Conservation (phyloP, 495 filamentous ascomycete species). For the Paragyromitra xinjiangensis region DNA sequence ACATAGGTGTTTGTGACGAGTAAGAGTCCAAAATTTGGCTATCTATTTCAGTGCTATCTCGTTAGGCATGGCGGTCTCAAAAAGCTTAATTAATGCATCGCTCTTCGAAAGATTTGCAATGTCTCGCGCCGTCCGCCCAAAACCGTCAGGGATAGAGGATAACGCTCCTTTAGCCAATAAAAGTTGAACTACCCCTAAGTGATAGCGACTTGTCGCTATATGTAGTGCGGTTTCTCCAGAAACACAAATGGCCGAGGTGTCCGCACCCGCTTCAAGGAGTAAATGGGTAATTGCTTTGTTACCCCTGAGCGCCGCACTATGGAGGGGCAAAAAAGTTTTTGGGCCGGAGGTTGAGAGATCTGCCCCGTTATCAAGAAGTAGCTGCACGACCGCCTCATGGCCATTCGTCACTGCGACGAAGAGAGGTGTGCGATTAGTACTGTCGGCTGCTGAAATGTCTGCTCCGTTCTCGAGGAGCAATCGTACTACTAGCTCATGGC, state of each 20-base stretch:
- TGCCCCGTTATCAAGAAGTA: conserved; percentile 35
- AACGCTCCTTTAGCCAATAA: neutral
- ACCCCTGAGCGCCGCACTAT: neutral
- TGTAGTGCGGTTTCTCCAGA: neutral
- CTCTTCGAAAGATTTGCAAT: neutral
- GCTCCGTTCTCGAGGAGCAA: conserved; percentile 35
- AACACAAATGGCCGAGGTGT: neutral
- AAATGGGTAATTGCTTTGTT: neutral
- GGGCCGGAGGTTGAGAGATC: neutral
- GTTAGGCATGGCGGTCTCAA: neutral
- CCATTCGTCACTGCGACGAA: neutral
- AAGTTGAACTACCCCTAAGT: neutral
- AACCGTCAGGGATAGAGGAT: neutral
- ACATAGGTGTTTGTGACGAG: too few species aligned
- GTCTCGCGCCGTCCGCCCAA: neutral
- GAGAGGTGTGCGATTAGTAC: neutral
- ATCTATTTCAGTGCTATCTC: too few species aligned
- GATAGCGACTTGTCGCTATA: neutral
- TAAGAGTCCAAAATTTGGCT: too few species aligned
- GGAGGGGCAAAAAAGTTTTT: too few species aligned
- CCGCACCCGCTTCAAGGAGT: neutral
- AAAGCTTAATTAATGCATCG: neutral
- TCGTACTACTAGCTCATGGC: neutral
- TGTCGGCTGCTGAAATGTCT: neutral
- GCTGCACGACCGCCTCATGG: conserved; percentile 1